Evolutionary conservation across 148 eudicot species (phyloP).

Genomic region (Polygonum aviculare): DNA sequence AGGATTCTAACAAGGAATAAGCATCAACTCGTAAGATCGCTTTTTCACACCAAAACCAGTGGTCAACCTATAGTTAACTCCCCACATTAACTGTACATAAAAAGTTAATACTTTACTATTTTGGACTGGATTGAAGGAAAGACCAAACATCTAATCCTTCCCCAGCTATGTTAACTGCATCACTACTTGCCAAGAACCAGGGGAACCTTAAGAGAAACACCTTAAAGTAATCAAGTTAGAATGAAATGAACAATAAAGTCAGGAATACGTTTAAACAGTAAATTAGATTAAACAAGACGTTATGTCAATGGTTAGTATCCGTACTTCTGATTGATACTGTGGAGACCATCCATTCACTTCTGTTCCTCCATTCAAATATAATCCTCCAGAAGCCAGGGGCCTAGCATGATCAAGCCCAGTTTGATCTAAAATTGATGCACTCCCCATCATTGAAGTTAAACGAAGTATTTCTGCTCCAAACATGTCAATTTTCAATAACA

Average conservation of each 20-base stretch:
- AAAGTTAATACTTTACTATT: neutral
- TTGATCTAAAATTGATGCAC: constrained; percentile 98
- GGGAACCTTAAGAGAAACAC: constrained; percentile 27
- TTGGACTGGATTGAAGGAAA: neutral
- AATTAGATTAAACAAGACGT: constrained; percentile 63
- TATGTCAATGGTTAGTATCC: constrained; percentile 98
- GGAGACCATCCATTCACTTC: constrained; percentile 96
- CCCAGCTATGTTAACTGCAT: constrained; percentile 57
- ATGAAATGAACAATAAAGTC: constrained; percentile 36
- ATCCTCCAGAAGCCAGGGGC: constrained; percentile 96
- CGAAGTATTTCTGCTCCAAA: constrained; percentile 99
- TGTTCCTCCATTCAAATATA: constrained; percentile 83
- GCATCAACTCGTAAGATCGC: neutral
- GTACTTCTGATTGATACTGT: constrained; percentile 98
- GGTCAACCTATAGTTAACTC: neutral
- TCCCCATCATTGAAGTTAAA: constrained; percentile 98
- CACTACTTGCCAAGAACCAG: constrained; percentile 52
- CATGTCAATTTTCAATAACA: constrained; percentile 95
- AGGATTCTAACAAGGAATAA: neutral
- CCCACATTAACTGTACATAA: neutral
- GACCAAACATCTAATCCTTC: constrained; percentile 16
- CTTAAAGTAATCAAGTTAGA: constrained; percentile 44
- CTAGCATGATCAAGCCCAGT: constrained; percentile 97
- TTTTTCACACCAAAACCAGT: neutral
- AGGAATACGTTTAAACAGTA: constrained; percentile 45